Base-by-base conservation (phyloP, 345 rosid genomes). In the Eutrema yunnanense region DNA sequence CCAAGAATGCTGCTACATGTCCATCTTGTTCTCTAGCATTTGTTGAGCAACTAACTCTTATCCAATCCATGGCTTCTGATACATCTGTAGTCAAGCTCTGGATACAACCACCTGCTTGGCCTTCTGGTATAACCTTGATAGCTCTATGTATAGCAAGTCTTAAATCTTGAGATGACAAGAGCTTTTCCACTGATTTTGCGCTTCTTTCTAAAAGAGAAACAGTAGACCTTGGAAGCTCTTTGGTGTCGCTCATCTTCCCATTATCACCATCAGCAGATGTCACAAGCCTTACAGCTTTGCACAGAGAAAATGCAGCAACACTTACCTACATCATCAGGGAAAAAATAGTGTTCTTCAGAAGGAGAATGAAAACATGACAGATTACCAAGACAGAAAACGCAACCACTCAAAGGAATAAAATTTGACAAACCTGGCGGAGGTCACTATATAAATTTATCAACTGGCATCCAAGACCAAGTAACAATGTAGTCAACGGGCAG, bases 361-460 rank as follows among this genome's bases (percentile, higher is more conserved):
- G 47, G 10, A 56, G 13, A 62, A 63, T 55, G 52, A 62, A 8
- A 69, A 32, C 53, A 40, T 49, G 62, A 50, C 43, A 73, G 53
- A 50, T 44, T 9, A 36, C 27, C 65, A 74, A 54, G 46, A 43
- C 69, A 48, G 59, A 67, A n/a, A 47, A 66, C 11, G 32, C 33
- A 47, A 55, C 52, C 12, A 60, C 69, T 60, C 41, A 67, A 60
- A 30, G 40, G 40, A 26, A 68, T 63, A 72, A 22, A 14, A 27
- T 16, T 69, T 54, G 60, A 84, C 90, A 74, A 81, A 95, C 99
- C 99, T 92, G 96, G 52, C 93, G 94, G 61, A 95, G 90, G 37
- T 92, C 96, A 74, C 94, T 74, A 66, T 84, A 88, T 57, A 92
- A 90, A 73, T 81, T 74, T 80, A 95, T 79, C 73, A 95, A 80